These are phyloP conservation scores for Colletotrichum simmondsii DNA, from an alignment of 2,329 filamentous ascomycete species.

Conservation along the genomic window DNA sequence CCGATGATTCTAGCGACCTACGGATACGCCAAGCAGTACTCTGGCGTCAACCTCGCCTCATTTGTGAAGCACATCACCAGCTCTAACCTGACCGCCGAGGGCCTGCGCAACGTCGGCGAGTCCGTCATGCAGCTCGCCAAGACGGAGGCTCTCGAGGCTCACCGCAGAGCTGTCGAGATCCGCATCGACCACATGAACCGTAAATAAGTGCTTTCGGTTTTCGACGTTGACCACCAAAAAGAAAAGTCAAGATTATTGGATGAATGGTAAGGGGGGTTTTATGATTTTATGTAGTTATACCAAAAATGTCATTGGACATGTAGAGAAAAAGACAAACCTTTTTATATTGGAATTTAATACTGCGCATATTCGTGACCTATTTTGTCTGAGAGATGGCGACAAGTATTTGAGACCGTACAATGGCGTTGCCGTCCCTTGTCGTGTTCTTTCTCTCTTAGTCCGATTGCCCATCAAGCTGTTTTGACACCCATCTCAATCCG, in stretches of 20 bases:
- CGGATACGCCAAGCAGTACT: slow-evolving; percentile 98
- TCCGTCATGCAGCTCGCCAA: slow-evolving; percentile 96
- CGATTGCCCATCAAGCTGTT: no score
- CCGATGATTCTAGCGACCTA: slow-evolving; percentile 80
- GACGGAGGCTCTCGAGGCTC: slow-evolving; percentile 94
- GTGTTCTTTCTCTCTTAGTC: no score
- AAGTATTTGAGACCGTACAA: not conserved
- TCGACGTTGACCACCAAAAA: not conserved
- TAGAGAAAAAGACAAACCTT: not conserved
- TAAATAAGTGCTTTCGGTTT: not conserved
- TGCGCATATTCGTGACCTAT: not conserved
- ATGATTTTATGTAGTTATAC: slow-evolving; percentile 30
- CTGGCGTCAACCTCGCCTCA: slow-evolving; percentile 93
- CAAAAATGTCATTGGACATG: slow-evolving; percentile 11
- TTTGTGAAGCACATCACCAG: slow-evolving; percentile 99
- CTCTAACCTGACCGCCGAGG: slow-evolving; percentile 87
- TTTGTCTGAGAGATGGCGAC: not conserved
- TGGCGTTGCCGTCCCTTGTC: no score
- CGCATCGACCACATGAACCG: slow-evolving; percentile 67
- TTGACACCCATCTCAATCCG: not conserved
- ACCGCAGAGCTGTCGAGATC: slow-evolving; percentile 90
- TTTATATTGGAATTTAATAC: not conserved
- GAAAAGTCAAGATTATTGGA: not conserved
- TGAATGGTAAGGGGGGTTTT: not conserved
- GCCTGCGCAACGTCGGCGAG: slow-evolving; percentile 83